Evolutionary conservation across 108 stramenopile genomes (phyloP).

Genomic region (Bacterosira constricta): DNA sequence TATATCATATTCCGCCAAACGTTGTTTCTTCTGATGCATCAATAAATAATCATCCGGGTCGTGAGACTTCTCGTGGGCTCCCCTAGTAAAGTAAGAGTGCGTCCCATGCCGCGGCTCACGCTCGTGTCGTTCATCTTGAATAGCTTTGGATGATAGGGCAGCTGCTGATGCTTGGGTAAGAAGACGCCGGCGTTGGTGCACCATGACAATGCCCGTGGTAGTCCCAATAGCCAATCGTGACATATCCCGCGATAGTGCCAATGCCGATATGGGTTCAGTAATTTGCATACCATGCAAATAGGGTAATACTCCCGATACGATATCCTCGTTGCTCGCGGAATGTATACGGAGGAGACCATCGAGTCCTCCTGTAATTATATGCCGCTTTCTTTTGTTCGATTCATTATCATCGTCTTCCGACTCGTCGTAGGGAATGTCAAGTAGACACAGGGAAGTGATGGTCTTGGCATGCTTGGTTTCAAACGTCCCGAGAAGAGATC

Average conservation of each 20-base stretch:
- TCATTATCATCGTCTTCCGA: constrained; percentile 35
- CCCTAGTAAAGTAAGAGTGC: constrained; percentile 78
- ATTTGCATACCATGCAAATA: constrained; percentile 74
- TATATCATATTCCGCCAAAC: constrained; percentile 74
- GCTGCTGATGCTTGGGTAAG: not conserved
- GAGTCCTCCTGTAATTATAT: constrained; percentile 71
- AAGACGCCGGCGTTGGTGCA: constrained; percentile 60
- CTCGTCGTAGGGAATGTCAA: constrained; percentile 27
- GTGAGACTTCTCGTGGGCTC: constrained; percentile 62
- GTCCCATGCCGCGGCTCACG: constrained; percentile 74
- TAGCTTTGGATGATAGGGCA: not conserved
- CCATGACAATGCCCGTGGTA: constrained; percentile 60
- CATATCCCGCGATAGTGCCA: constrained; percentile 56
- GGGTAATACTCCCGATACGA: constrained; percentile 46
- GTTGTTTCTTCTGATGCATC: constrained; percentile 61
- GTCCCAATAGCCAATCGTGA: constrained; percentile 79
- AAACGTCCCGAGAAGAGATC: constrained; percentile 58
- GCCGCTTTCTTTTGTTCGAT: constrained; percentile 24
- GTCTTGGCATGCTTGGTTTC: constrained; percentile 83
- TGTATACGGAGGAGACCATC: constrained; percentile 82
- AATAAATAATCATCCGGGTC: constrained; percentile 72
- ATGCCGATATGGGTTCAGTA: constrained; percentile 62
- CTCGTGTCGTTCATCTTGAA: not conserved
- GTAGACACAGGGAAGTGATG: constrained; percentile 68
- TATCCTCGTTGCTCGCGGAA: constrained; percentile 46